Conservation (phyloP, 352 stramenopile genomes). For the Globisporangium barbulae region DNA sequence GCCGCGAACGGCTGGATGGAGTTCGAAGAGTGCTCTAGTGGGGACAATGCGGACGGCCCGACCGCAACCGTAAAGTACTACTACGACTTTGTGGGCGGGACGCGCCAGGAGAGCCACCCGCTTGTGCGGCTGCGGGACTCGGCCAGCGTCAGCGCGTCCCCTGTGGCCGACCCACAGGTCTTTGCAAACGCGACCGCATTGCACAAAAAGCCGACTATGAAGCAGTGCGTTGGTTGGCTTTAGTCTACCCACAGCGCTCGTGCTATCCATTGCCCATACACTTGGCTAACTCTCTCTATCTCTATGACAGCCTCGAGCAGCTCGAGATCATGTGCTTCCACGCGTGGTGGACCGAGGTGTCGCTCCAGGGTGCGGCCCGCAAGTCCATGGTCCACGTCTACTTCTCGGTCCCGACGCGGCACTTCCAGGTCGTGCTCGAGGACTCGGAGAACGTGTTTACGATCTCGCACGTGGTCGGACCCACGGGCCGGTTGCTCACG, state of each 20-base stretch:
- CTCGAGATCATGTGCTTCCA: slow-evolving; percentile 72
- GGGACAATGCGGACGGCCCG: background rate
- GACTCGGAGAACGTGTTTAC: slow-evolving; percentile 71
- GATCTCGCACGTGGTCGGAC: slow-evolving; percentile 62
- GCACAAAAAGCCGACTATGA: slow-evolving; percentile 48
- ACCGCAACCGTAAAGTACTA: slow-evolving; percentile 35
- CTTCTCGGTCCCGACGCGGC: slow-evolving; percentile 61
- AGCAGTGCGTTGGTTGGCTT: slow-evolving; percentile 31
- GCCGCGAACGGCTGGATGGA: slow-evolving; percentile 40
- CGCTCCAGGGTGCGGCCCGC: slow-evolving; percentile 30
- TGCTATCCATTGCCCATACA: background rate
- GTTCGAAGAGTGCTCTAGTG: slow-evolving; percentile 29
- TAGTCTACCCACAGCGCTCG: background rate
- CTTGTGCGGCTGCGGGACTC: slow-evolving; percentile 27
- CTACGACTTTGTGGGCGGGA: slow-evolving; percentile 52
- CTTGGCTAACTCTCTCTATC: background rate
- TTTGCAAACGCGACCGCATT: slow-evolving; percentile 45
- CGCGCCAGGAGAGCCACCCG: slow-evolving; percentile 31
- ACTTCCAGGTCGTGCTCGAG: slow-evolving; percentile 65
- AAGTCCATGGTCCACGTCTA: slow-evolving; percentile 40
- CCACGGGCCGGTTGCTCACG: slow-evolving; percentile 39
- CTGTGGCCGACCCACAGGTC: slow-evolving; percentile 34
- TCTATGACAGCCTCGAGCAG: slow-evolving; percentile 28
- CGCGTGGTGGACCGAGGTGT: slow-evolving; percentile 64
- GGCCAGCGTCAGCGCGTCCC: slow-evolving; percentile 8